Evolutionary conservation across 106 monocot species (phyloP).

Genomic region (Ottelia alismoides): DNA sequence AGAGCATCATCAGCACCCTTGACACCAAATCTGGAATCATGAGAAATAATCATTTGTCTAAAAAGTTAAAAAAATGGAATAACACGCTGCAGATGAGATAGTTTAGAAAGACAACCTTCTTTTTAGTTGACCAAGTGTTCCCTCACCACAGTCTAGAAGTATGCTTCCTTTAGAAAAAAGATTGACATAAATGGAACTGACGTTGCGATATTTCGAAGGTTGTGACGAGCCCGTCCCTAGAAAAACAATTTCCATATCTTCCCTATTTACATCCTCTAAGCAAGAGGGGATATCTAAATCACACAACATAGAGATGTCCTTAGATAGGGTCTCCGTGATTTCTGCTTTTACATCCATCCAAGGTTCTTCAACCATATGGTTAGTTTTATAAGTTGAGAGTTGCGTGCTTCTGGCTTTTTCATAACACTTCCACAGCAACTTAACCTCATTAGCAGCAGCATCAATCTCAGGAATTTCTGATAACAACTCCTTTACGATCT

Average conservation of each 20-base stretch:
- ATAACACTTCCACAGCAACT: conserved; percentile 33
- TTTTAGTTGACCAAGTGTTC: conserved; percentile 83
- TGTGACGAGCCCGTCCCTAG: conserved; percentile 95
- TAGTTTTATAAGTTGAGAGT: conserved; percentile 9
- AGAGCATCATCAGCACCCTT: conserved; percentile 78
- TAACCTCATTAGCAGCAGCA: conserved; percentile 43
- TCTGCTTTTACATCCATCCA: conserved; percentile 39
- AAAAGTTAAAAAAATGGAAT: not conserved
- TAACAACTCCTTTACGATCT: conserved; percentile 58
- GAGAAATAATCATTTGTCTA: not conserved
- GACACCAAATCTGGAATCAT: conserved; percentile 64
- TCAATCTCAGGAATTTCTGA: conserved; percentile 82
- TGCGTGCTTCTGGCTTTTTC: conserved; percentile 15
- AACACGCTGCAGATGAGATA: not conserved
- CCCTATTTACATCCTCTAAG: conserved; percentile 71
- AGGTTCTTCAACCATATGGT: conserved; percentile 62
- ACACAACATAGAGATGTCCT: no score
- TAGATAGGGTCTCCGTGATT: conserved; percentile 7
- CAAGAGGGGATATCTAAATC: conserved; percentile 52
- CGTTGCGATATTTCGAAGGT: conserved; percentile 95
- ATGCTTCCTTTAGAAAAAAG: conserved; percentile 85
- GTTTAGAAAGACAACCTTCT: conserved; percentile 43
- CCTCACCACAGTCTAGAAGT: conserved; percentile 97
- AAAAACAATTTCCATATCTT: conserved; percentile 92
- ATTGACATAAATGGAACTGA: conserved; percentile 86